Evolutionary conservation across 225 moss, liverwort and hornwort genomes (phyloP), one percentile per base, ranked within the genome.

Genomic region (Ulota crispa): DNA sequence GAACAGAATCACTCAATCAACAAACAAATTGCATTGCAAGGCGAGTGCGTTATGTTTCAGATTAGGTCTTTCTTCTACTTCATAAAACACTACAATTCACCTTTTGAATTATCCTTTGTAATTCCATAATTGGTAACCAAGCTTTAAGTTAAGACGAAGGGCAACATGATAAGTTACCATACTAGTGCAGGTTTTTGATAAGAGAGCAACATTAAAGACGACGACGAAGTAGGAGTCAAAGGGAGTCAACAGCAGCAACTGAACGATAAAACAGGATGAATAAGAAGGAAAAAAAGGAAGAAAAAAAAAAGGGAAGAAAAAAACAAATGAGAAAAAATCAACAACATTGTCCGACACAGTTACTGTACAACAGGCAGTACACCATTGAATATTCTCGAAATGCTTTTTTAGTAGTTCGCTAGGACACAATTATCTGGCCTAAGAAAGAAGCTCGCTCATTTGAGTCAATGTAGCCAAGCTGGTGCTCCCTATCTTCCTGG

Each of bases 401-500:
- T 42, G 67, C 67, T 54, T 63, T 34, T 34, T 32, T 42, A 41
- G 52, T 20, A 9, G 8, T 9, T 39, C 53, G 10, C 57, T 23
- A 57, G 72, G 76, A 78, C 78, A 78, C 34, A 42, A 68, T 61
- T 62, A 18, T 82, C 73, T 85, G 82, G 82, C 85, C 78, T 78
- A 86, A 50, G 50, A 50, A 2, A 50, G 50, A 18, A 18, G 18
- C 50, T 50, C 28, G 34, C 16, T 64, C 53, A 45, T 81, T 80
- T 55, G 70, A 64, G 73, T 83, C 66, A 21, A 19, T 50, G 47
- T 31, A 57, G 57, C 45, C 21, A 7, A 76, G 27, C 62, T 57
- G 37, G 4, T 37, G 20, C 45, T 55, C 78, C 5, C 18, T 50
- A 18, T 18, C 37, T 27, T 31, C 69, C 30, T 27, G 1, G 28